These are phyloP conservation scores for Pseudozyma pruni DNA, from an alignment of 1,284 basidiomycete species.

Conservation along the genomic window DNA sequence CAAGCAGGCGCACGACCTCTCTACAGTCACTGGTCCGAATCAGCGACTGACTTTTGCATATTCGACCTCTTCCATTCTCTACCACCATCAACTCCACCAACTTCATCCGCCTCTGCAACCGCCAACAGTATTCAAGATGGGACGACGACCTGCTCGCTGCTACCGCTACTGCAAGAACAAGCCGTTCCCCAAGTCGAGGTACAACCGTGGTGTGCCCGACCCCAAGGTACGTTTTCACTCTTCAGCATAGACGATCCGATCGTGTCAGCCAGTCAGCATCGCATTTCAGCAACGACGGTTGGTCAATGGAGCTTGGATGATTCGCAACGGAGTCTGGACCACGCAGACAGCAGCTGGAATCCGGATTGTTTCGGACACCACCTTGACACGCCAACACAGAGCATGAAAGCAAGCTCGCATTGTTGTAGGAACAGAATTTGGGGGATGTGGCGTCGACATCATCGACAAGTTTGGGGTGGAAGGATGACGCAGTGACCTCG, in stretches of 20 bases:
- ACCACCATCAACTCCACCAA: background rate
- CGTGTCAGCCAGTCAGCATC: conserved; percentile 3
- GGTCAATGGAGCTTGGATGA: too few species aligned
- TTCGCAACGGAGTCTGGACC: too few species aligned
- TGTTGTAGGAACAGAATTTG: too few species aligned
- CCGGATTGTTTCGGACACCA: too few species aligned
- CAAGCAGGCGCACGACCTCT: conserved; percentile 7
- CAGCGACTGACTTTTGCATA: conserved; percentile 19
- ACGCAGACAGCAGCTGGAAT: too few species aligned
- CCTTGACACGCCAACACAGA: too few species aligned
- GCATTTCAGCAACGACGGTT: too few species aligned
- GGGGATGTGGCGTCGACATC: too few species aligned
- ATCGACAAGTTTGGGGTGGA: too few species aligned
- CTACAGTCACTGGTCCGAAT: background rate
- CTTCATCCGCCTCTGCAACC: background rate
- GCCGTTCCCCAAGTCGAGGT: conserved; percentile 72
- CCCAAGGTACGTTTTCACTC: conserved; percentile 55
- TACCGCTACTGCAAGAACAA: conserved; percentile 69
- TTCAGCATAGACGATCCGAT: conserved; percentile 8
- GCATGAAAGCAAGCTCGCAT: too few species aligned
- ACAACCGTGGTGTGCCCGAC: conserved; percentile 83
- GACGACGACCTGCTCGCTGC: conserved; percentile 63
- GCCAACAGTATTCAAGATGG: conserved; percentile 57
- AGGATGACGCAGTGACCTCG: too few species aligned
- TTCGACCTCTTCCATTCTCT: background rate